Percentiles rank a stretch among this genome's conserved stretches.
Conservation (phyloP, 768 basidiomycete genomes). For the Leccinum imitatum region DNA sequence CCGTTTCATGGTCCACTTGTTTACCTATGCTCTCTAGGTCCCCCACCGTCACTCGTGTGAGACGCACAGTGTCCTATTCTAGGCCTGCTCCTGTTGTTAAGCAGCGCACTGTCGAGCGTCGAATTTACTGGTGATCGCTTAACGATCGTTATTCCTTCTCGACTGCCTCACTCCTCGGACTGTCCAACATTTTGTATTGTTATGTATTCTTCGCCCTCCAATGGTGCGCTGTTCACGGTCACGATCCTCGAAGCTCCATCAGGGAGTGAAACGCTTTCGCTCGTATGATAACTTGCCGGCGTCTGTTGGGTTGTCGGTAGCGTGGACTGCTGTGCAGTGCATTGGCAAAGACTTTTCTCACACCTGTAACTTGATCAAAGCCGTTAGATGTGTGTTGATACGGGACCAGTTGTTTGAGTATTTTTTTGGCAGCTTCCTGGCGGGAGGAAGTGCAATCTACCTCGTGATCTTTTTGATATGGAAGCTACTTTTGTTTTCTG, state of each 20-base stretch:
- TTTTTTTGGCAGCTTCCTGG: conserved; percentile 10
- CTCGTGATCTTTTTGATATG: neutral
- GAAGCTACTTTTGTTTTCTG: neutral
- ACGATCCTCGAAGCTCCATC: conserved; percentile 52
- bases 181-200: conserved; percentile 33
- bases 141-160: neutral
- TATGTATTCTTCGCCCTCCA: conserved; percentile 23
- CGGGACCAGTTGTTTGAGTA: conserved; percentile 11
- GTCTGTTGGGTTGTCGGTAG: conserved; percentile 12
- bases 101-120: conserved; percentile 67
- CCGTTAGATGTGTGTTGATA: conserved; percentile 22
- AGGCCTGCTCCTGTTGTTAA: conserved; percentile 43
- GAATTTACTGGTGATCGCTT: conserved; percentile 65
- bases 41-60: conserved; percentile 77
- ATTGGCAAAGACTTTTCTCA: conserved; percentile 13
- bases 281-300: conserved; percentile 18
- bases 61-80: conserved; percentile 65
- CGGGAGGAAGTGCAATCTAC: conserved; percentile 11
- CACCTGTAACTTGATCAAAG: conserved; percentile 9
- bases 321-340: conserved; percentile 22
- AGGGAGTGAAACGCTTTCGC: conserved; percentile 36
- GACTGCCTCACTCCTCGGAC: conserved; percentile 12
- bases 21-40: conserved; percentile 45
- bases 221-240: conserved; percentile 28
- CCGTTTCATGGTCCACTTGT: neutral